Base-by-base conservation (phyloP, 352 stramenopile genomes). In the Phytophthora niederhauseri region DNA sequence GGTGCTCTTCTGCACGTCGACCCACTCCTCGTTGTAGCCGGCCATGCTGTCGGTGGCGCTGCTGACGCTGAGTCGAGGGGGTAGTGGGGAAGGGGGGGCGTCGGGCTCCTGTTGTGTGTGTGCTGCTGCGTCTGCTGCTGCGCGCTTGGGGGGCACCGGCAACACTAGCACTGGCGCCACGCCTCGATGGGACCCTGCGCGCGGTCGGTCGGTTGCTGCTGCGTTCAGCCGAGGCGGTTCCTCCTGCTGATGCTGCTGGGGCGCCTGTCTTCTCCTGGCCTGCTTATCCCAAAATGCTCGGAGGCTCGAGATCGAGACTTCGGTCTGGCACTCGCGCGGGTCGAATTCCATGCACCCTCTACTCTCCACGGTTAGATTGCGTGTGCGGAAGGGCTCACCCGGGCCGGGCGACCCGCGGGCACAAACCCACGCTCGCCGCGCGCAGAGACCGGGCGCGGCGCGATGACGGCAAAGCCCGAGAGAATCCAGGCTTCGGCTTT, bases 1-100 rank as follows among this genome's bases (percentile, higher is more conserved):
- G 7, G 92, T 97, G 76, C 83, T 97, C 74, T 96, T 97, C 79
- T 97, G 92, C 51, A 97, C 85, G 61, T 94, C 88, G 50, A 97
- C 85, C 91, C 91, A 97, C 73, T 95, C 88, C 53, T 94, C 87
- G 56, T 73, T 80, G 64, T 81, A 84, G 68, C 82, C 82, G 53
- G 78, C 78, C 85, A 91, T 91, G 66, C 49, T 77, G 30, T 73
- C 63, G 26, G 66, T 57, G 31, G 14, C 48, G 43, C 55, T 63
- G 20, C 38, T 20, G 38, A n/a, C 20, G 38, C 38, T 38, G 55
- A 26, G 19, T 56, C 57, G 34, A 41, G 34, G 34, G 2, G 34
- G 34, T 14, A 15, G 14, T 6, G 9, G 34, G 9, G 34, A 15
- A 14, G 31, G 46, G 51, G 69, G 15, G 70, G 53, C 45, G 9